Evolutionary conservation across 202 grass and related monocot species (phyloP), one percentile per base, ranked within the genome.

Genomic region (Alloteropsis angusta): DNA sequence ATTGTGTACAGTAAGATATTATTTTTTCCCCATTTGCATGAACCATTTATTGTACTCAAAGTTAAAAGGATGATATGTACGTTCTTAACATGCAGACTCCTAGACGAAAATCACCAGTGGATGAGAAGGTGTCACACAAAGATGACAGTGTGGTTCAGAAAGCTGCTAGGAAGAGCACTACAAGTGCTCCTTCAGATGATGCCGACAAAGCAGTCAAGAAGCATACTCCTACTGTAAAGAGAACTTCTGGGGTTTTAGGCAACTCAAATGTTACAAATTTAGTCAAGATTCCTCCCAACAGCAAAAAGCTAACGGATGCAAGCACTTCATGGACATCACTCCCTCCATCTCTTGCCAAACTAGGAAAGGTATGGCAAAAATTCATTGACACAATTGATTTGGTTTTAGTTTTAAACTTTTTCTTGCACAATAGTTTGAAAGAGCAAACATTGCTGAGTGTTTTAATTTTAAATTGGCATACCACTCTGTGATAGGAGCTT

Each of bases 291-390:
- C 83, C 76, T 32, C 60, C 87, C 10, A 71, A 68, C 84, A 91
- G 78, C 73, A 95, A 90, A 85, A 94, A 85, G 87, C 72, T 90
- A 85, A 91, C 88, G 68, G 92, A 95, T 72, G 75, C 80, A 39
- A 85, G 84, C 70, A 79, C 74, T 82, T 87, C 82, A 7, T 99
- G 92, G 96, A 35, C 85, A 70, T 84, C 88, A 74, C 86, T 99
- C 79, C 96, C 90, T 64, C 79, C 88, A 18, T 71, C 92, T 47
- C 84, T 99, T 55, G 71, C 92, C 45, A 96, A 91, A 87, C 65
- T 99, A 91, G 96, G 96, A 75, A 99, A 93, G 92, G 96, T 96
- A 91, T 74, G 60, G 22, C 14, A 30, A 37, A 60, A 79, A 45
- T 78, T 39, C 66, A 73, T 61, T 43, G 60, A 56, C 35, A 46